Evolutionary conservation across 2,329 filamentous ascomycete genomes (phyloP), one percentile per base, ranked within the genome.

Genomic region (Alternaria hordeiaustralica): DNA sequence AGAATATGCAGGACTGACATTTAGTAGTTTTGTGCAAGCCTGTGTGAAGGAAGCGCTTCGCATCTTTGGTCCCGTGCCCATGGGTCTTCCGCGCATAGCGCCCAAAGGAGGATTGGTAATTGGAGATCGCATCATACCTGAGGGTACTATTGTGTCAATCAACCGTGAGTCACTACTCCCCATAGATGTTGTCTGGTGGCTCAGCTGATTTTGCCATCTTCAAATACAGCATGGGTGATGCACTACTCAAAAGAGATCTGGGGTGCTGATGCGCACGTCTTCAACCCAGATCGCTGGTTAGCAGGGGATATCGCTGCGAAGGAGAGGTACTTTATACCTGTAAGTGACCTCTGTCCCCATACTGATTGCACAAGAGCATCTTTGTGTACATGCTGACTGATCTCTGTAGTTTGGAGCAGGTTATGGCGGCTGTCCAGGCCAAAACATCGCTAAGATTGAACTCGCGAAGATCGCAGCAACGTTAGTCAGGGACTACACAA

Each of bases 11-110:
- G 4, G 12, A 33, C 47, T 59, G 15, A 45, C 4, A 0, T 9
- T 10, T 3, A 30, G 6, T 1, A 59, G 57, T 9, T 54, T 41
- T 3, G 23, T 66, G 75, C 63, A 61, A 43, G 63, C 58, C 0
- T 64, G 58, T 1, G 54, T 64, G 2, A 82, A 82, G 65, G 81
- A 83, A 61, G 73, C 79, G 6, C 73, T 77, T 33, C 77, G 80
- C 0, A 68, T 80, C 20, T 76, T 81, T 55, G 68, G 77, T 4
- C 69, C 69, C 0, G 72, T 75, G 8, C 69, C 70, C 2, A 74
- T 75, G 43, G 75, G 74, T 10, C 71, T 79, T 26, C 68, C 72
- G 0, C 74, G 78, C 3, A 70, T 79, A 7, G 75, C 67, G 1
- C 78, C 76, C 0, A 53, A 66, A 13, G 76, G 70, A 21, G 78